phyloP scores from a whole-genome alignment of 164 flowering plant species.

The Sextonia rubra region DNA sequence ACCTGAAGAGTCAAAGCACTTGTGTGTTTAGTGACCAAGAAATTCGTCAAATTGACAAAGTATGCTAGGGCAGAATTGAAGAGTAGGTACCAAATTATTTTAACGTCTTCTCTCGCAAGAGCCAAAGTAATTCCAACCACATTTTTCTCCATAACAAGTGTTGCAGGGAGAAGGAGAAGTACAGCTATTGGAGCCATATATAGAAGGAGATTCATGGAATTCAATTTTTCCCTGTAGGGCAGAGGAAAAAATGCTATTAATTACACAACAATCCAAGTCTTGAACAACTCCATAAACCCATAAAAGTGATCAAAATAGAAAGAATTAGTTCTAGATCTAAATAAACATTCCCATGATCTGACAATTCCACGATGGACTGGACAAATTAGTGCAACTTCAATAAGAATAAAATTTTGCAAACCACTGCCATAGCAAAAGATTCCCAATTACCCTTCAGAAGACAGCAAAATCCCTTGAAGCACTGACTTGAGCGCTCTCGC shows the following conservation, averaged over 20 bases:
- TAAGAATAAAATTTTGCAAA: not conserved
- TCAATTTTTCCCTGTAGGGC: conserved; percentile 52
- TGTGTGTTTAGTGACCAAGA: conserved; percentile 74
- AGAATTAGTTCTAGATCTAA: not conserved
- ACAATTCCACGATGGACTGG: not conserved
- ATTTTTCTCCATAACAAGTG: conserved; percentile 53
- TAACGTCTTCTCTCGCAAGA: conserved; percentile 48
- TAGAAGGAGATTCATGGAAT: conserved; percentile 63
- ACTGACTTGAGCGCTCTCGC: conserved; percentile 60
- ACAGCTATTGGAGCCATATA: conserved; percentile 77
- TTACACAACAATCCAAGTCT: conserved; percentile 1
- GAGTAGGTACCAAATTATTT: conserved; percentile 46
- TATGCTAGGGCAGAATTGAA: conserved; percentile 63
- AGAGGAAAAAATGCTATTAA: conserved; percentile 3
- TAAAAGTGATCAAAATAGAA: not conserved
- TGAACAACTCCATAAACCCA: not conserved
- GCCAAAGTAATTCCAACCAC: conserved; percentile 47
- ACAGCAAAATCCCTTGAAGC: conserved; percentile 49
- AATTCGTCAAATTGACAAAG: conserved; percentile 60
- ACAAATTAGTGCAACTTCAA: conserved; percentile 1
- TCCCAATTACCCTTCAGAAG: conserved; percentile 51
- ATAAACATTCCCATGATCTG: not conserved
- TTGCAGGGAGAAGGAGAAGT: conserved; percentile 48
- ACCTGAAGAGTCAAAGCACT: conserved; percentile 80
- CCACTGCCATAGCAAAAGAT: not conserved